Percentiles rank a stretch among this genome's conserved stretches.
phyloP scores from a whole-genome alignment of 805 yeast species.

The Candida sphagnicola region DNA sequence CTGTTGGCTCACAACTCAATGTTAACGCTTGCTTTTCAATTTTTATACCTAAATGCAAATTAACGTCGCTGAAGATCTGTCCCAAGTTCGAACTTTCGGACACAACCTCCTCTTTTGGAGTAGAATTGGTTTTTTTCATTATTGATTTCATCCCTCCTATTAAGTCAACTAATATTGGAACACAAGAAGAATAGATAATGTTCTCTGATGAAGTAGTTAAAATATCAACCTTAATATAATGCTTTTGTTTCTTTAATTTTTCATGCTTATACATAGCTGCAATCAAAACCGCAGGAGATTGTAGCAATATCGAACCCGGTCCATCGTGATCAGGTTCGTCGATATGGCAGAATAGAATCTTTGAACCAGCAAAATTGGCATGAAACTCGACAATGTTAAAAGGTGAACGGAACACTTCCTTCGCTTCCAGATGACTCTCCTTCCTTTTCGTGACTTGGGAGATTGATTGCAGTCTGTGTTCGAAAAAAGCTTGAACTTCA shows the following conservation, averaged over 20 bases:
- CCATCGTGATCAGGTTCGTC: conserved; percentile 30
- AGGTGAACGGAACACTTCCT: conserved; percentile 9
- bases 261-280: conserved; percentile 48
- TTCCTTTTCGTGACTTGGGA: conserved; percentile 10
- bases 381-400: conserved; percentile 45
- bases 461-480: conserved; percentile 14
- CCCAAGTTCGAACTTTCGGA: conserved; percentile 24
- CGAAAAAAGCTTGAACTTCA: conserved; percentile 34
- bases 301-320: conserved; percentile 55
- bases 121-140: conserved; percentile 28
- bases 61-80: conserved; percentile 48
- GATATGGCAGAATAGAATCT: conserved; percentile 44
- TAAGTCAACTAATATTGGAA: conserved; percentile 69
- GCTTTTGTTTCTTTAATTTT: conserved; percentile 35
- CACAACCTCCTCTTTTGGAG: background rate
- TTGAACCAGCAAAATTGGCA: conserved; percentile 68
- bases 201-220: conserved; percentile 70
- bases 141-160: conserved; percentile 45
- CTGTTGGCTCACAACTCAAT: conserved; percentile 89
- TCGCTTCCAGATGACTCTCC: conserved; percentile 4
- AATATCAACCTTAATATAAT: conserved; percentile 47
- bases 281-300: conserved; percentile 71
- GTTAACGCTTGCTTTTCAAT: conserved; percentile 72
- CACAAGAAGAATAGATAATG: conserved; percentile 65
- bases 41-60: conserved; percentile 57